Percentiles rank a stretch among this genome's conserved stretches.
Conservation (phyloP, 2,329 filamentous ascomycete genomes). For the Xylariaceae sp. region DNA sequence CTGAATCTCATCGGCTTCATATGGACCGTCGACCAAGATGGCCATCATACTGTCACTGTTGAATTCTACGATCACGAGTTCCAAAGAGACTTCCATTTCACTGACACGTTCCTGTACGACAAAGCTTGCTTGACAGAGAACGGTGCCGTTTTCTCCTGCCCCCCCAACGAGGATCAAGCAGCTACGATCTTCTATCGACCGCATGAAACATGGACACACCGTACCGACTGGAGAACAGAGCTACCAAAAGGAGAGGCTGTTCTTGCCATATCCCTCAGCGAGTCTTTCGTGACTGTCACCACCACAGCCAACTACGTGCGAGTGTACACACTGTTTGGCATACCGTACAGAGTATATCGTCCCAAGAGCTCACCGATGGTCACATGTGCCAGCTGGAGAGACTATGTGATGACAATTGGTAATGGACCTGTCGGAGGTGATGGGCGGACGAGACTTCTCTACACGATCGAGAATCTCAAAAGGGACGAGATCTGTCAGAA, state of each 20-base stretch:
- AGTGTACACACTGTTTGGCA: constrained; percentile 88
- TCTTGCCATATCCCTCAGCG: constrained; percentile 83
- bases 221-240: constrained; percentile 84
- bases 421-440: constrained; percentile 83
- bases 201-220: constrained; percentile 92
- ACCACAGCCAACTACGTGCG: constrained; percentile 87
- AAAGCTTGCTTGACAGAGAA: constrained; percentile 89
- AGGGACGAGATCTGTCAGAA: constrained; percentile 92
- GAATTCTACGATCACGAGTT: constrained; percentile 96
- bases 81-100: constrained; percentile 95
- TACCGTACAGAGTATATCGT: constrained; percentile 83
- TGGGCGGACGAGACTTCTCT: constrained; percentile 74
- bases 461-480: constrained; percentile 93
- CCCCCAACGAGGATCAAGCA: constrained; percentile 61
- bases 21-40: constrained; percentile 96
- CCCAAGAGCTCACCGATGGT: constrained; percentile 89
- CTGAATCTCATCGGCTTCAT: constrained; percentile 92
- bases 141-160: constrained; percentile 82
- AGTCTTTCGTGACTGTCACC: constrained; percentile 85
- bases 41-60: constrained; percentile 88
- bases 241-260: constrained; percentile 86
- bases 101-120: constrained; percentile 92
- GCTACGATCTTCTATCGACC: constrained; percentile 94
- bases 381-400: constrained; percentile 88
- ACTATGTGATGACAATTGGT: constrained; percentile 94